Evolutionary conservation across 768 basidiomycete species (phyloP), one percentile per base, ranked within the genome.

Genomic region (Artomyces pyxidatus): DNA sequence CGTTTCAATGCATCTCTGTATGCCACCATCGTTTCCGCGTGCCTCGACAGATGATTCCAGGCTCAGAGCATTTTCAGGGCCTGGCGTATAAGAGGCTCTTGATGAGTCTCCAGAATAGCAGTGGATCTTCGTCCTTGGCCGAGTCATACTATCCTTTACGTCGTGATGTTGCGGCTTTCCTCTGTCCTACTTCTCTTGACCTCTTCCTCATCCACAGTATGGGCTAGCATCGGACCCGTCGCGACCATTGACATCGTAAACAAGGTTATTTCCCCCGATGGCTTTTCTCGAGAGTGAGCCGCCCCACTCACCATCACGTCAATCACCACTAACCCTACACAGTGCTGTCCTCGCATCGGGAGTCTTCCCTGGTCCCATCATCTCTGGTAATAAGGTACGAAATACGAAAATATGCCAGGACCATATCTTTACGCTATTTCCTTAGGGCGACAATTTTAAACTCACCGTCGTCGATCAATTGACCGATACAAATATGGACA

Each of bases 391-490:
- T 17, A 35, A 14, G 32, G 32, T 35, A 35, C 14, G 32, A 4
- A 10, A 14, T 35, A 12, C 17, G 32, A 14, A 12, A 7, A 14
- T 12, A 35, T 17, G 5, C 17, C 17, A 8, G 32, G 17, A 4
- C 4, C 32, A 35, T 12, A 35, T 17, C 17, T 17, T 14, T 35
- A 17, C 32, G 7, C 17, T 6, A 4, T 12, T 35, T 35, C 4
- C 17, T 17, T 35, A 56, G 54, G 48, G 48, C 7, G 44, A 39
- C 7, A 4, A 22, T 10, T 39, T 56, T 27, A 5, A 30, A 23
- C 29, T 56, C 14, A 22, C 30, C 3, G 54, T 56, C 16, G 4
- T 4, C 11, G 37, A 56, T 32, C 0, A 30, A 9, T 32, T 56
- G 8, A 17, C n/a, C 0, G 32, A 52, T 27, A 1, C 4, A 0